A percentile compares a stretch with the other conserved stretches of the same genome.
phyloP scores from a whole-genome alignment of 2,329 filamentous ascomycete genomes.

The Cordyceps cateniannulata region DNA sequence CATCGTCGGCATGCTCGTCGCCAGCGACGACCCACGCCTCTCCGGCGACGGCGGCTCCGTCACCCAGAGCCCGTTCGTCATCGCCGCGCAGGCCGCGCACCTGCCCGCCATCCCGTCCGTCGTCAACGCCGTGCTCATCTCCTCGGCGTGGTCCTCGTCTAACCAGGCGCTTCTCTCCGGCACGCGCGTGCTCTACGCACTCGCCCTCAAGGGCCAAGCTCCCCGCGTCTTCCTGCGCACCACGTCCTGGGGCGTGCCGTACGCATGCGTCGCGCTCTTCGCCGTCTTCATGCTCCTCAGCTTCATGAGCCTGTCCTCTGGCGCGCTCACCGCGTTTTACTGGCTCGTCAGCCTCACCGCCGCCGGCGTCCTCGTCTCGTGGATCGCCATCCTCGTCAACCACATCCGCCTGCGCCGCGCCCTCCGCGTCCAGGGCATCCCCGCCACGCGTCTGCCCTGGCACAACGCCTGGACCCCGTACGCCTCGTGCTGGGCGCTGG shows the following conservation, averaged over 20 bases:
- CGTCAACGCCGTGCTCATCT: slow-evolving; percentile 71
- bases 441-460: slow-evolving; percentile 49
- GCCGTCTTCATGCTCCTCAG: slow-evolving; percentile 49
- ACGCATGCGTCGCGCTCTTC: slow-evolving; percentile 49
- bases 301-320: slow-evolving; percentile 50
- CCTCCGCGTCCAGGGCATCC: slow-evolving; percentile 48
- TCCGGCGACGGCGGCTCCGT: slow-evolving; percentile 37
- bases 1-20: slow-evolving; percentile 62
- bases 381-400: slow-evolving; percentile 54
- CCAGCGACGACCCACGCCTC: slow-evolving; percentile 50
- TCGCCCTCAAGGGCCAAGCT: slow-evolving; percentile 54
- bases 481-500: slow-evolving; percentile 53
- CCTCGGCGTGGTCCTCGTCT: slow-evolving; percentile 61
- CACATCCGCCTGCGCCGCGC: slow-evolving; percentile 51
- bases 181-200: slow-evolving; percentile 52
- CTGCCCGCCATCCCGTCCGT: slow-evolving; percentile 62
- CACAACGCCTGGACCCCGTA: slow-evolving; percentile 56
- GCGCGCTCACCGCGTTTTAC: slow-evolving; percentile 57
- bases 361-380: slow-evolving; percentile 56
- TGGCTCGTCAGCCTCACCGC: slow-evolving; percentile 59
- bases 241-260: slow-evolving; percentile 56
- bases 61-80: slow-evolving; percentile 59
- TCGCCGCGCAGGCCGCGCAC: slow-evolving; percentile 61
- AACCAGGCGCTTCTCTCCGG: slow-evolving; percentile 59
- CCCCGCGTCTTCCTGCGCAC: slow-evolving; percentile 53